Conservation (phyloP, 352 stramenopile genomes). For the Phytophthora lateralis region DNA sequence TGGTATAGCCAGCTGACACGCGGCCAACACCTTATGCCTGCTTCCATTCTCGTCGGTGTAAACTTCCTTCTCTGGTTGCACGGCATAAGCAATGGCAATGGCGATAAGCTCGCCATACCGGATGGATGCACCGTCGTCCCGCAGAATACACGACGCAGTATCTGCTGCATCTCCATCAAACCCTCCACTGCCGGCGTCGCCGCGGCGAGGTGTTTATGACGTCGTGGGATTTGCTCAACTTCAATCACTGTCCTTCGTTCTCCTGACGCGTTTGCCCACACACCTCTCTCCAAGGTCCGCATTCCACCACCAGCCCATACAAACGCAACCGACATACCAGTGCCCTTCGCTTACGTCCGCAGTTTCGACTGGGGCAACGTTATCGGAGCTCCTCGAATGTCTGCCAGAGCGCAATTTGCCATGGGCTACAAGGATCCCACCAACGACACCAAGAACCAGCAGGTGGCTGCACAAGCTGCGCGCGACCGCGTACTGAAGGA, state of each 20-base stretch:
- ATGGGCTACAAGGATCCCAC: conserved; percentile 25
- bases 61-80: conserved; percentile 20
- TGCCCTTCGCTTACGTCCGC: conserved; percentile 14
- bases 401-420: conserved; percentile 30
- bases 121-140: not conserved
- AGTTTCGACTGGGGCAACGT: conserved; percentile 8
- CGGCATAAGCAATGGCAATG: not conserved
- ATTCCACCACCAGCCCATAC: not conserved
- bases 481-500: conserved; percentile 29
- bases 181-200: not conserved
- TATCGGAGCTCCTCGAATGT: conserved; percentile 19
- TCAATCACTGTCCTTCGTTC: conserved; percentile 36
- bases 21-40: conserved; percentile 17
- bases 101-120: not conserved
- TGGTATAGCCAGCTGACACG: conserved; percentile 15
- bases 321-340: not conserved
- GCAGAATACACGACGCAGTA: not conserved
- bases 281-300: conserved; percentile 22
- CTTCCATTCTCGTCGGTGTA: conserved; percentile 13
- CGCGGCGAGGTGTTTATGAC: conserved; percentile 14
- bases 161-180: not conserved
- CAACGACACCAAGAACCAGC: conserved; percentile 12
- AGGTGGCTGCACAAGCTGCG: not conserved
- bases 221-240: conserved; percentile 21
- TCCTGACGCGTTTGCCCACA: conserved; percentile 10